Conservation (phyloP, 805 yeast species). For the Metschnikowia reukaufii region DNA sequence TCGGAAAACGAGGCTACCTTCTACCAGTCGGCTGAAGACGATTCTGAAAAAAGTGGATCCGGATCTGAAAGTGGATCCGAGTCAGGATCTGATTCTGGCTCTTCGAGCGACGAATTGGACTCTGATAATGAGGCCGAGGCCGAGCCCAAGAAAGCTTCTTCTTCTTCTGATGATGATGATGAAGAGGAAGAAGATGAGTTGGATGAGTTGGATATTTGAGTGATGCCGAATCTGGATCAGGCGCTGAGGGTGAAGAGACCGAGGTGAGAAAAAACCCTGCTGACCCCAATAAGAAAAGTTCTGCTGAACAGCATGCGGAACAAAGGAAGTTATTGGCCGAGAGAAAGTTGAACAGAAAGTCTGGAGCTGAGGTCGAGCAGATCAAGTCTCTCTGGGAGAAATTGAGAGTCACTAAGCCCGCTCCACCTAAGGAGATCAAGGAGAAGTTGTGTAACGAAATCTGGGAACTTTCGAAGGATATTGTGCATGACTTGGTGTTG, state of each 20-base stretch:
- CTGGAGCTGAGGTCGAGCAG: conserved; percentile 82
- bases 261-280: conserved; percentile 29
- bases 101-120: conserved; percentile 17
- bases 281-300: conserved; percentile 49
- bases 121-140: conserved; percentile 11
- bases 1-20: conserved; percentile 26
- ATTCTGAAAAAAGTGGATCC: conserved; percentile 14
- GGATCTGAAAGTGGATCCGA: too few relatives aligned
- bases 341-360: conserved; percentile 81
- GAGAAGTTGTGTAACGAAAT: conserved; percentile 77
- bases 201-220: conserved; percentile 15
- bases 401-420: conserved; percentile 80
- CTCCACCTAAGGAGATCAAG: conserved; percentile 73
- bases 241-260: conserved; percentile 28
- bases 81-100: conserved; percentile 8
- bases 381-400: conserved; percentile 91
- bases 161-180: conserved; percentile 18
- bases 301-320: conserved; percentile 75
- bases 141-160: neutral
- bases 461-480: conserved; percentile 79
- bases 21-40: conserved; percentile 23
- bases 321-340: conserved; percentile 77
- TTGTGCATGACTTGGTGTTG: conserved; percentile 78
- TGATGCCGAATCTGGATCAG: conserved; percentile 6
- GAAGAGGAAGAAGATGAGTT: conserved; percentile 30